A percentile compares a stretch with the other conserved stretches of the same genome.
phyloP scores from a whole-genome alignment of 176 grass and related monocot genomes.

The Canna indica region DNA sequence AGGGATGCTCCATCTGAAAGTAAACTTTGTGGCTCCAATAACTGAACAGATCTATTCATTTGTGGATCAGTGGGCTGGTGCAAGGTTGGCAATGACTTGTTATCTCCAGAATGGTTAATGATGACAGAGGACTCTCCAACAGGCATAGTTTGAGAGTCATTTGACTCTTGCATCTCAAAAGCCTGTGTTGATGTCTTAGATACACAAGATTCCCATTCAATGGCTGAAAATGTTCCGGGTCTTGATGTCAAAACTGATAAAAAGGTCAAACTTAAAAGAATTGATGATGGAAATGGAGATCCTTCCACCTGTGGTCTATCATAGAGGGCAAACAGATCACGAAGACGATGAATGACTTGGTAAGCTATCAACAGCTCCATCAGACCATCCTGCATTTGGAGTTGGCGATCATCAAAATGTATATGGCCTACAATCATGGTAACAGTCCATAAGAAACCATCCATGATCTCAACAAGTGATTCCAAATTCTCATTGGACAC shows the following conservation, averaged over 20 bases:
- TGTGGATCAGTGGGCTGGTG: conserved; percentile 17
- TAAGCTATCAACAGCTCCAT: conserved; percentile 93
- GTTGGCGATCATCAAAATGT: conserved; percentile 57
- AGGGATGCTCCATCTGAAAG: conserved; percentile 10
- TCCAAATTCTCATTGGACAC: conserved; percentile 64
- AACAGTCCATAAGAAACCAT: conserved; percentile 93
- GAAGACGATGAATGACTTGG: conserved; percentile 86
- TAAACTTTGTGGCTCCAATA: conserved; percentile 36
- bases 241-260: conserved; percentile 81
- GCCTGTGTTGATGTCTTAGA: conserved; percentile 34
- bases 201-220: conserved; percentile 92
- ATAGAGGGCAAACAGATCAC: conserved; percentile 96
- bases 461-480: conserved; percentile 72
- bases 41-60: conserved; percentile 16
- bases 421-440: conserved; percentile 67
- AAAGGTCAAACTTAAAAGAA: conserved; percentile 83
- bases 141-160: conserved; percentile 45
- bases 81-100: conserved; percentile 18
- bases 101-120: conserved; percentile 33
- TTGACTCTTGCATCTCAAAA: conserved; percentile 27
- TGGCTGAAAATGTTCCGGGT: conserved; percentile 62
- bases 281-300: conserved; percentile 88
- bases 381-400: conserved; percentile 87
- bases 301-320: conserved; percentile 98
- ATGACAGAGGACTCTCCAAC: conserved; percentile 26